Conservation (phyloP, 148 eudicot species). For the Arctostaphylos glauca region DNA sequence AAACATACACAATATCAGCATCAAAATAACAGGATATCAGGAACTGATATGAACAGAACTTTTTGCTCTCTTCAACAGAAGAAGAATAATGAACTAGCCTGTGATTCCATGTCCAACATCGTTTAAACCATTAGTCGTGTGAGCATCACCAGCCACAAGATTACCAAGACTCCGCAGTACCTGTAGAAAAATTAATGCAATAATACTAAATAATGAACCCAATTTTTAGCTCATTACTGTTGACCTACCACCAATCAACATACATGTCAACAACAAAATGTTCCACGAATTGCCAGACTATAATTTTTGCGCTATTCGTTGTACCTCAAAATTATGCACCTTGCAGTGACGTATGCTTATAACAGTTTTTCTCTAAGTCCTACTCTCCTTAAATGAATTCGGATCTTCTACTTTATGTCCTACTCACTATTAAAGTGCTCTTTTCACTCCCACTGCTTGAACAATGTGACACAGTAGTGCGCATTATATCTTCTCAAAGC, state of each 20-base stretch:
- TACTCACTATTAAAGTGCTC: not conserved
- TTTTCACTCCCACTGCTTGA: not conserved
- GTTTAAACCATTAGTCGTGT: constrained; percentile 49
- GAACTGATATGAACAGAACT: not conserved
- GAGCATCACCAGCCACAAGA: constrained; percentile 86
- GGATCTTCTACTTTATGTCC: not conserved
- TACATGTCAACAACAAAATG: not conserved
- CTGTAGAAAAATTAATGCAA: constrained; percentile 24
- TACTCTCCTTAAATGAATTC: not conserved
- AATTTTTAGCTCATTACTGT: not conserved
- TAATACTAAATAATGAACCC: not conserved
- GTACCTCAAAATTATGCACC: not conserved
- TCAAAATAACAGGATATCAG: not conserved
- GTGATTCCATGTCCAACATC: constrained; percentile 64
- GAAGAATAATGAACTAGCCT: constrained; percentile 46
- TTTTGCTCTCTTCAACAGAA: constrained; percentile 4
- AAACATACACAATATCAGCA: constrained; percentile 7
- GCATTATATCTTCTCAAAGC: not conserved
- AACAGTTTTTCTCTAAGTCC: not conserved
- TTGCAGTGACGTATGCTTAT: not conserved
- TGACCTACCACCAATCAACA: not conserved
- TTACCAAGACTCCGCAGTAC: constrained; percentile 89
- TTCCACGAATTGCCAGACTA: not conserved
- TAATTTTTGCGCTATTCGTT: not conserved
- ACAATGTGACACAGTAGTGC: not conserved